Percentiles rank a stretch among this genome's conserved stretches.
Conservation (phyloP, 495 filamentous ascomycete genomes). For the Pseudevernia furfuracea region DNA sequence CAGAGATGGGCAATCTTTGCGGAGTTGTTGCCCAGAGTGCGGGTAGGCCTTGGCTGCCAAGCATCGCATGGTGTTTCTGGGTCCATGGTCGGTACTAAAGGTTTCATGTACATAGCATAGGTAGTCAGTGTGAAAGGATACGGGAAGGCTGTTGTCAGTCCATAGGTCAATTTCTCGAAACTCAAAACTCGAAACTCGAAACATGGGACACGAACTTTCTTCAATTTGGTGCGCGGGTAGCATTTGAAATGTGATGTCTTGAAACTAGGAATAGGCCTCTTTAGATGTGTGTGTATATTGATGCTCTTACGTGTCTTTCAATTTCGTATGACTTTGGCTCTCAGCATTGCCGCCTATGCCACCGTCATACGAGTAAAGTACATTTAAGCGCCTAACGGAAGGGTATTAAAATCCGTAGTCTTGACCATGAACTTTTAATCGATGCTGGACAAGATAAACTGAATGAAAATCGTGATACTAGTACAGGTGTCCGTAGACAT, state of each 20-base stretch:
- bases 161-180: not conserved
- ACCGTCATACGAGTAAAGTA: conserved; percentile 9
- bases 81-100: not conserved
- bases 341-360: not conserved
- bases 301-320: not conserved
- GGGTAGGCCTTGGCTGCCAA: not conserved
- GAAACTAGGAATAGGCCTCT: not conserved
- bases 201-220: not conserved
- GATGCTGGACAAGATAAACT: not conserved
- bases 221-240: not conserved
- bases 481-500: conserved; percentile 8
- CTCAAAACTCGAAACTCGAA: too few relatives aligned
- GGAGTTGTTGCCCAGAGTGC: not conserved
- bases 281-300: not conserved
- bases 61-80: not conserved
- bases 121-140: not conserved
- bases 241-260: not conserved
- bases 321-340: not conserved
- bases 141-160: not conserved
- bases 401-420: conserved; percentile 14
- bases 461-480: conserved; percentile 14
- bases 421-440: conserved; percentile 9
- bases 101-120: not conserved
- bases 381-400: conserved; percentile 2
- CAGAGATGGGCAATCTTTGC: not conserved